Conservation (phyloP, 768 basidiomycete species). For the Pleurotus cornucopiae region DNA sequence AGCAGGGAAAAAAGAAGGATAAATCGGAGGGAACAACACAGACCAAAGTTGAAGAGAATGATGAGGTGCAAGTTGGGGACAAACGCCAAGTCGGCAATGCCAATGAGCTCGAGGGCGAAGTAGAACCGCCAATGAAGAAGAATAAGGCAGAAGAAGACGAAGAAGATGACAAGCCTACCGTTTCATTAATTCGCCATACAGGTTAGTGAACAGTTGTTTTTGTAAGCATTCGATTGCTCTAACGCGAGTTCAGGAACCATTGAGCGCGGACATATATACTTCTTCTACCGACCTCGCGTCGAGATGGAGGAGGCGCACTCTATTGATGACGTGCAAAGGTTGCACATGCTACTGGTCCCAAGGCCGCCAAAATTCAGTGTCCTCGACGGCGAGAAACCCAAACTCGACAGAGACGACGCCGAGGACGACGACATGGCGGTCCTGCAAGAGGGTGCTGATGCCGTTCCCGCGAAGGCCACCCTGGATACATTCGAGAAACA, state of each 20-base stretch:
- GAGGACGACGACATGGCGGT: constrained; percentile 37
- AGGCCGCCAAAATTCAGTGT: constrained; percentile 41
- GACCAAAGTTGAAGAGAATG: background rate
- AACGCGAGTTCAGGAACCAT: constrained; percentile 39
- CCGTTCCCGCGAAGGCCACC: constrained; percentile 36
- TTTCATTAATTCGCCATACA: background rate
- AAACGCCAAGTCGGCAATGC: constrained; percentile 14
- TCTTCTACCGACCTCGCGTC: constrained; percentile 60
- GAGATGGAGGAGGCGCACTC: constrained; percentile 47
- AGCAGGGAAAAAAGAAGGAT: constrained; percentile 8
- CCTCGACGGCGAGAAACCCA: constrained; percentile 12
- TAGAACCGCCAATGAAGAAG: constrained; percentile 22
- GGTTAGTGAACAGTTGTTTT: background rate
- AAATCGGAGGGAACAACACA: constrained; percentile 3
- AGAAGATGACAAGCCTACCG: constrained; percentile 6
- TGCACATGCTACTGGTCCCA: constrained; percentile 60
- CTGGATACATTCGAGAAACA: constrained; percentile 32
- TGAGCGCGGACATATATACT: constrained; percentile 59
- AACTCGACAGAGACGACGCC: constrained; percentile 17
- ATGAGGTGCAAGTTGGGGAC: constrained; percentile 9
- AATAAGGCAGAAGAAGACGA: constrained; percentile 18
- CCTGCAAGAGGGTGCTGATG: constrained; percentile 41
- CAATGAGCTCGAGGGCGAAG: constrained; percentile 3
- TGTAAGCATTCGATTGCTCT: too few relatives aligned
- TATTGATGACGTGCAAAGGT: constrained; percentile 52